These are phyloP conservation scores for Arthrobotrys iridis DNA, from an alignment of 2,329 filamentous ascomycete genomes.

Conservation along the genomic window DNA sequence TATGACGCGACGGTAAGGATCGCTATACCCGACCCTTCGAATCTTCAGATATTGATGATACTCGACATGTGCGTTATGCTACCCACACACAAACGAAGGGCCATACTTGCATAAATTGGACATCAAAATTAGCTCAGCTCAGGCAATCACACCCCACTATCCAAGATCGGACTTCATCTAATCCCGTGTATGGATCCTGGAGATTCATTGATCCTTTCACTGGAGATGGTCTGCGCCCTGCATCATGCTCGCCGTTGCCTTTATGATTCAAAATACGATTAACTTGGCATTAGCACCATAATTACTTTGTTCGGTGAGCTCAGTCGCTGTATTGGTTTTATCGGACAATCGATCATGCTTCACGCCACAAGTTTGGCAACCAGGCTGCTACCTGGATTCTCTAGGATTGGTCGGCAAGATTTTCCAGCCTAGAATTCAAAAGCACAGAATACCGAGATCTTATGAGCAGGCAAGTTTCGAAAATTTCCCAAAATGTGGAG, in stretches of 20 bases:
- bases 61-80: neutral
- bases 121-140: neutral
- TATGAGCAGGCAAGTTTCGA: neutral
- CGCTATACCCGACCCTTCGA: neutral
- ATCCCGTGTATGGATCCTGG: constrained; percentile 7
- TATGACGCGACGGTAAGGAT: constrained; percentile 4
- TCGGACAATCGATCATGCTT: neutral
- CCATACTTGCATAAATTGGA: neutral
- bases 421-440: constrained; percentile 10
- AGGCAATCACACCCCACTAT: neutral
- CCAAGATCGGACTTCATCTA: neutral
- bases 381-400: constrained; percentile 2
- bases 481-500: neutral
- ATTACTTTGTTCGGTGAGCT: neutral
- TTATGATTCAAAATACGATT: neutral
- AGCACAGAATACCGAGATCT: neutral
- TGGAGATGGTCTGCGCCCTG: neutral
- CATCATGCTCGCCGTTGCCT: neutral
- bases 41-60: neutral
- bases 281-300: neutral
- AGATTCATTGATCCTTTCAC: neutral
- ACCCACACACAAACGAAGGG: constrained; percentile 5
- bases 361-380: constrained; percentile 8
- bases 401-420: neutral
- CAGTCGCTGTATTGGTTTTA: no score